Evolutionary conservation across 179 eudicot genomes (phyloP).

Genomic region (Patellifolia procumbens): DNA sequence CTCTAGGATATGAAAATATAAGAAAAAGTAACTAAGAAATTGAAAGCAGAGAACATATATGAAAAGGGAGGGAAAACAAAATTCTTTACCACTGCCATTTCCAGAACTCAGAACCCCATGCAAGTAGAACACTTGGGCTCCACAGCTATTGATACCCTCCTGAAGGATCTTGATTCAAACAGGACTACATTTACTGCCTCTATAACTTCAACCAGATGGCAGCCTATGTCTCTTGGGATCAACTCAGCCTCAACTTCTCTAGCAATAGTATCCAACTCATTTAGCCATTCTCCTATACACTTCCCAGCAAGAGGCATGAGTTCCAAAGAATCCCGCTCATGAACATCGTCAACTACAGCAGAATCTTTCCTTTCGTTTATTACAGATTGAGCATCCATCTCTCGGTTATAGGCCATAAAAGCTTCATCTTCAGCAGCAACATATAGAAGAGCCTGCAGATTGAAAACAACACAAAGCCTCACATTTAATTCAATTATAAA

Average conservation of each 20-base stretch:
- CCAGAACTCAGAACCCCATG: constrained; percentile 75
- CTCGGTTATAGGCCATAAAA: constrained; percentile 66
- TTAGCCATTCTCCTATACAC: constrained; percentile 66
- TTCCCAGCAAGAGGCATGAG: constrained; percentile 70
- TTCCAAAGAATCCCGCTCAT: constrained; percentile 54
- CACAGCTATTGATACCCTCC: constrained; percentile 64
- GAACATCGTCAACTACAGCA: constrained; percentile 28
- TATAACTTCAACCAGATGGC: constrained; percentile 80
- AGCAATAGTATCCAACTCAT: constrained; percentile 70
- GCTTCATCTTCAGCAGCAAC: constrained; percentile 94
- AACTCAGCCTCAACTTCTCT: constrained; percentile 86
- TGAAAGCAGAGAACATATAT: neutral
- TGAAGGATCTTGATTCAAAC: constrained; percentile 72
- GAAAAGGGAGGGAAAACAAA: constrained; percentile 10
- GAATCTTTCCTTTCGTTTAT: constrained; percentile 59
- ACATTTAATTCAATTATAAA: constrained; percentile 11
- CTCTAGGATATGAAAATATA: neutral
- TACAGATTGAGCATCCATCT: constrained; percentile 60
- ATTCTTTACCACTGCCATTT: constrained; percentile 76
- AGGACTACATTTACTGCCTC: constrained; percentile 92
- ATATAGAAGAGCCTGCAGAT: constrained; percentile 70
- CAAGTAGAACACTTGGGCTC: constrained; percentile 86
- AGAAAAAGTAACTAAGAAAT: neutral
- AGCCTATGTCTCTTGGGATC: constrained; percentile 84
- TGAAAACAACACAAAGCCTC: constrained; percentile 8